phyloP scores from a whole-genome alignment of 768 basidiomycete genomes.

The Clitopilus hobsonii region DNA sequence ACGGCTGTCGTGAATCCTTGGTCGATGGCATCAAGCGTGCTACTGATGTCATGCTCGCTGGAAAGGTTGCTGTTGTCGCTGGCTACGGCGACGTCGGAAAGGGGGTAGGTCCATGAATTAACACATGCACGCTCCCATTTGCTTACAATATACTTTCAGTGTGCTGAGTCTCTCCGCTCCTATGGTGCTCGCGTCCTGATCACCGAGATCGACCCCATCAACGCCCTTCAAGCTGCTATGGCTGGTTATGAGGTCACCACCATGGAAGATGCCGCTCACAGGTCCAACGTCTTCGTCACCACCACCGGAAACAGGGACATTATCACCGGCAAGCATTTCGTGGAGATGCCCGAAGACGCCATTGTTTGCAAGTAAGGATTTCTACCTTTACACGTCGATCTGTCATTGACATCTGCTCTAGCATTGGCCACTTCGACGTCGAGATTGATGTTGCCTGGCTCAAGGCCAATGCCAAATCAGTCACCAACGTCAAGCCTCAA shows the following conservation, averaged over 20 bases:
- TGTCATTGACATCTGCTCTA: conserved; percentile 19
- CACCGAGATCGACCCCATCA: conserved; percentile 99
- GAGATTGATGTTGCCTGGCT: conserved; percentile 99
- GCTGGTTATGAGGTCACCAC: conserved; percentile 98
- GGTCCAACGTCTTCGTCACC: conserved; percentile 91
- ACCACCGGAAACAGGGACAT: conserved; percentile 99
- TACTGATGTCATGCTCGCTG: conserved; percentile 99
- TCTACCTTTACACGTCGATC: too few species aligned
- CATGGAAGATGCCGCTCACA: conserved; percentile 94
- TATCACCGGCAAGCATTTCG: conserved; percentile 88
- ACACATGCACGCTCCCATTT: background rate
- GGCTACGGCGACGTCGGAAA: conserved; percentile 99
- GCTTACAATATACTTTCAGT: conserved; percentile 43
- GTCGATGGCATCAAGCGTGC: conserved; percentile 99
- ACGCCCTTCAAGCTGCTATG: conserved; percentile 99
- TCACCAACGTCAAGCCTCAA: conserved; percentile 95
- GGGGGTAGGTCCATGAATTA: conserved; percentile 61
- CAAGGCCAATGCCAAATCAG: conserved; percentile 83
- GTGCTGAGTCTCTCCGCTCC: conserved; percentile 94
- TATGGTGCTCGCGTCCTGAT: conserved; percentile 95
- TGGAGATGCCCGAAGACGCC: conserved; percentile 94
- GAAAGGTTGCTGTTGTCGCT: conserved; percentile 98
- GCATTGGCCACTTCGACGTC: conserved; percentile 83
- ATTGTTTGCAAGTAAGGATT: conserved; percentile 90
- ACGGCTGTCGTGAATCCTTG: conserved; percentile 98